Evolutionary conservation across 768 basidiomycete species (phyloP), one percentile per base, ranked within the genome.

Genomic region (Collybia mongolica): DNA sequence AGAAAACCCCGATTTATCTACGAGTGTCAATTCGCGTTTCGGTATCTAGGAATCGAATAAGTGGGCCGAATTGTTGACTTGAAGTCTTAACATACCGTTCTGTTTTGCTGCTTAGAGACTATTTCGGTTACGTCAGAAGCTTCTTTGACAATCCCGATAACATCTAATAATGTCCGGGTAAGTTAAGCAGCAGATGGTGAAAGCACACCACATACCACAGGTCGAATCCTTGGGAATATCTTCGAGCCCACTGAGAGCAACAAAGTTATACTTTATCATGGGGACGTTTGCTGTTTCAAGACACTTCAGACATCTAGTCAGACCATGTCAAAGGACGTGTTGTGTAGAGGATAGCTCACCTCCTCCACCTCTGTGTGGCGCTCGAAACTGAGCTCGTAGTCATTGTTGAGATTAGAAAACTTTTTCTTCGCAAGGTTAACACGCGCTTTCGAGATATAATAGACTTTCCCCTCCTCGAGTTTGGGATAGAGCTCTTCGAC

Each of bases 371-470:
- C 89, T 0, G 93, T 93, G 49, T 81, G 77, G 54, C 80, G 82
- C 55, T 94, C 92, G n/a, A 99, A 75, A 44, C 73, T 77, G 55
- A 99, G 81, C 65, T 98, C 95, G 60, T 98, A 98, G 62, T 98
- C 95, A 63, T 95, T 97, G 54, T 77, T 72, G 44, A 96, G 68
- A 62, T 90, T 93, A 28, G 82, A 88, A 68, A 96, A 99, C 69
- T 97, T 95, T 72, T 94, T 98, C 74, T 97, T 98, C 26, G 95
- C 96, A 12, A 98, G 83, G 61, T 93, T 92, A 62, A 98, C 88
- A 43, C 92, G 82, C 5, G 90, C 97, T 63, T 88, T 90, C 0
- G 93, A 93, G 48, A 98, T 76, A 61, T 78, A 93, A 65, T 94
- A 98, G 6, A 95, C 94, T 62, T 94, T 94, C 43, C 90, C 89